Evolutionary conservation across 106 monocot genomes (phyloP).

Genomic region (Allium cepa): DNA sequence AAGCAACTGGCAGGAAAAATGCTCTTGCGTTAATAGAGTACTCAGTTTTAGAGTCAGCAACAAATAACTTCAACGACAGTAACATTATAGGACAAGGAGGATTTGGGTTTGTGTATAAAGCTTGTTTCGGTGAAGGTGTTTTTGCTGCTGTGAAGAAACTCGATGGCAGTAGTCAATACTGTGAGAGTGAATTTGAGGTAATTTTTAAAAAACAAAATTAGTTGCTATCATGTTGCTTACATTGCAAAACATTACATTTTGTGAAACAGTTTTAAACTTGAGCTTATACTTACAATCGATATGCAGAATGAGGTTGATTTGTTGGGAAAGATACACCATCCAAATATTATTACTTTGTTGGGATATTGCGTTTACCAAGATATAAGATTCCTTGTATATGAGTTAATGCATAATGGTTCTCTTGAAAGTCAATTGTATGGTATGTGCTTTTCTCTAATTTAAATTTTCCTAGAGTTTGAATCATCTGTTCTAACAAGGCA

Average conservation of each 20-base stretch:
- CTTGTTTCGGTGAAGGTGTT: conserved; percentile 39
- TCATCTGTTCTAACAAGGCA: no score
- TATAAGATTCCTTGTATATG: conserved; percentile 71
- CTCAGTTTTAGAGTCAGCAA: conserved; percentile 44
- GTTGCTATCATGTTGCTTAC: no score
- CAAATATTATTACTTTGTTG: conserved; percentile 77
- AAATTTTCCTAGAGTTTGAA: not conserved
- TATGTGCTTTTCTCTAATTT: conserved; percentile 5
- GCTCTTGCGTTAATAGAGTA: conserved; percentile 47
- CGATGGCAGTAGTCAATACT: conserved; percentile 34
- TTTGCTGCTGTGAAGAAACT: conserved; percentile 81
- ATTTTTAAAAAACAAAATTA: not conserved
- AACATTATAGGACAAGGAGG: conserved; percentile 76
- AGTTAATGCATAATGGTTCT: conserved; percentile 82
- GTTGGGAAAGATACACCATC: conserved; percentile 70
- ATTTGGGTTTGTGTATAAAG: conserved; percentile 70
- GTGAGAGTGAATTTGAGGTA: conserved; percentile 81
- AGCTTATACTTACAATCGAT: not conserved
- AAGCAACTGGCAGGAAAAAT: conserved; percentile 21
- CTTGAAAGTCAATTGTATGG: conserved; percentile 77
- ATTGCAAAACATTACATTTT: not conserved
- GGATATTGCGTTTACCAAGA: conserved; percentile 65
- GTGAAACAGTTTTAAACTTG: not conserved
- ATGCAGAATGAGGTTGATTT: conserved; percentile 85
- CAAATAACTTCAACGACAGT: conserved; percentile 58